Evolutionary conservation across 177 flowering plant species (phyloP), one percentile per base, ranked within the genome.

Genomic region (Vitis hybrid): DNA sequence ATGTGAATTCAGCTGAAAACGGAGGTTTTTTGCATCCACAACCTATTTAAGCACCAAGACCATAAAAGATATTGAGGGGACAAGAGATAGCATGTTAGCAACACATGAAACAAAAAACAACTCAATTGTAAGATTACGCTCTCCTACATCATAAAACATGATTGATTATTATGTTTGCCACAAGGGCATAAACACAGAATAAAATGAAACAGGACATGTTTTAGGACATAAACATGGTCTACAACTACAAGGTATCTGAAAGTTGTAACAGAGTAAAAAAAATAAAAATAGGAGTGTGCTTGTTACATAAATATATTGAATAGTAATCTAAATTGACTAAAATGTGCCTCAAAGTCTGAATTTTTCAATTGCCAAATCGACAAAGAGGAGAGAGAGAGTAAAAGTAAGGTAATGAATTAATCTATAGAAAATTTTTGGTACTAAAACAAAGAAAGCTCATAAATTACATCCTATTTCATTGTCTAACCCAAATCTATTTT

Each of bases 1-100:
- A 70, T 80, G 81, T 69, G 76, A 68, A 58, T 78, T 78, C 14
- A 95, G 88, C 82, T 95, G 97, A 77, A 82, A 76, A 30, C 72
- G 84, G 55, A 95, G 93, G 74, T 93, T 95, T 81, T 89, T 91
- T 45, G 99, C 98, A 84, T 95, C 99, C 62, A 88, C 96, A 72
- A 95, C 98, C 99, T 93, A 73, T 62, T 67, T n/a, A 34, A 72
- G 39, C 14, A 65, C 65, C 45, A 68, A 51, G 6, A 34, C 45
- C 45, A 34, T 34, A 34, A 14, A 23, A 0, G 3, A 59, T 5
- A 60, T 2, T 23, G 13, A 34, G 39, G 39, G 51, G 62, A n/a
- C 7, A 23, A 23, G 19, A 51, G 6, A 23, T 15, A 50, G 66
- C 13, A 19, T 45, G 23, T 12, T 3, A 7, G 0, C 4, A 26